Evolutionary conservation across 176 grass and related monocot species (phyloP), one percentile per base, ranked within the genome.

Genomic region (Pharus latifolius): DNA sequence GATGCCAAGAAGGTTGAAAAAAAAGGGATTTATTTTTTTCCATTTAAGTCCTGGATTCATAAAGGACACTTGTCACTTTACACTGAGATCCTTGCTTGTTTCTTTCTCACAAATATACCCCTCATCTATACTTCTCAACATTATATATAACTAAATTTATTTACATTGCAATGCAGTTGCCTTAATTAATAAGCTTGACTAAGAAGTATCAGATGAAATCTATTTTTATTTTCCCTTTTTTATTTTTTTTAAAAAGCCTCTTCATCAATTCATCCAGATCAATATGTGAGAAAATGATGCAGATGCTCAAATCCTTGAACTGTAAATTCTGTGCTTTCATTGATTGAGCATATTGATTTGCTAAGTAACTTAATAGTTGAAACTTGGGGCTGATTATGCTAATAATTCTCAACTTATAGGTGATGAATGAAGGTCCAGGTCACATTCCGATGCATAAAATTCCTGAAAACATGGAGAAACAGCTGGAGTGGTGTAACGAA

Each of bases 381-480:
- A 42, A 56, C 40, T 42, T 70, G 52, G 40, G 29, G 27, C 6
- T 51, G 26, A 32, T 69, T 1, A 24, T 71, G 44, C 41, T 85
- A 56, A 85, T 42, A 49, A 74, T n/a, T 69, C 16, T 53, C 3
- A 16, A 69, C 22, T 41, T 90, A 19, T 52, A 98, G 95, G 95
- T 98, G 18, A 98, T 94, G 95, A 98, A 98, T 53, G 95, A 98
- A 91, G 95, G 87, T 28, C 90, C 90, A 49, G 95, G 95, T 34
- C 94, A 98, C 52, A 88, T 98, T 70, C 94, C 94, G 51, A 90
- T 98, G 48, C 87, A 98, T 60, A 98, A 98, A 83, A 98, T 98
- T 78, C 89, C 94, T 41, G 94, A 98, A 78, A 98, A 98, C 75
- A 91, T 98, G 94, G 75, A 82, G 71, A 98, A 93, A 75, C 94